Conservation (phyloP, 139 green algal species). For the Chlamydomonas eustigma region DNA sequence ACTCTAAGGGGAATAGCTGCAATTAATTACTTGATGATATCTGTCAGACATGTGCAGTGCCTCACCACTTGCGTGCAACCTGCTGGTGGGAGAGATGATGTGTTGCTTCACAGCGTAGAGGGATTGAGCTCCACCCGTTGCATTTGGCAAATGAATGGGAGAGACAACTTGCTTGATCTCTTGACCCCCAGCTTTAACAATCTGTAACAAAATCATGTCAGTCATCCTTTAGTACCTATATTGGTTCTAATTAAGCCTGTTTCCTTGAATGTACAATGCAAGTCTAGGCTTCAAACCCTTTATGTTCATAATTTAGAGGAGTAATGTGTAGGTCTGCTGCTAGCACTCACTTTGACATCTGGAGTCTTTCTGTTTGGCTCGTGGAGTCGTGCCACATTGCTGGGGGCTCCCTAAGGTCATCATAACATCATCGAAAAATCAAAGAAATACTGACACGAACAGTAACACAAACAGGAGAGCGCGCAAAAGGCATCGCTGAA, state of each 20-base stretch:
- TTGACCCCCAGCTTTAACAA: slow-evolving; percentile 19
- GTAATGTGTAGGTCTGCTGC: background rate
- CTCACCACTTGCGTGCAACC: too few species aligned
- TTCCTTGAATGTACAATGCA: too few species aligned
- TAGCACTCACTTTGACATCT: slow-evolving; percentile 19
- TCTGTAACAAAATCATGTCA: too few species aligned
- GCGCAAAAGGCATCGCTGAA: background rate
- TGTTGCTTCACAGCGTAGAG: slow-evolving; percentile 21
- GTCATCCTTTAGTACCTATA: too few species aligned
- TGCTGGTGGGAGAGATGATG: background rate
- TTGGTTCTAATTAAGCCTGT: too few species aligned
- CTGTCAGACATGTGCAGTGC: too few species aligned
- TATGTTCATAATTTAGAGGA: background rate
- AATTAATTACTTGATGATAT: too few species aligned
- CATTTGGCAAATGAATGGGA: slow-evolving; percentile 22
- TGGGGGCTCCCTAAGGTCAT: background rate
- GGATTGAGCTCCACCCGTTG: slow-evolving; percentile 31
- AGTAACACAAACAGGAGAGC: background rate
- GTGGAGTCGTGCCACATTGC: background rate
- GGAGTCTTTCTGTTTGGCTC: slow-evolving; percentile 17
- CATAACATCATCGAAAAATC: background rate
- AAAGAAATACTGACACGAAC: background rate
- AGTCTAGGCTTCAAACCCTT: too few species aligned
- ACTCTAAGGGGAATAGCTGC: too few species aligned
- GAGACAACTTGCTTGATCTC: slow-evolving; percentile 28